Evolutionary conservation across 495 filamentous ascomycete genomes (phyloP).

Genomic region (Penicillium chermesinum): DNA sequence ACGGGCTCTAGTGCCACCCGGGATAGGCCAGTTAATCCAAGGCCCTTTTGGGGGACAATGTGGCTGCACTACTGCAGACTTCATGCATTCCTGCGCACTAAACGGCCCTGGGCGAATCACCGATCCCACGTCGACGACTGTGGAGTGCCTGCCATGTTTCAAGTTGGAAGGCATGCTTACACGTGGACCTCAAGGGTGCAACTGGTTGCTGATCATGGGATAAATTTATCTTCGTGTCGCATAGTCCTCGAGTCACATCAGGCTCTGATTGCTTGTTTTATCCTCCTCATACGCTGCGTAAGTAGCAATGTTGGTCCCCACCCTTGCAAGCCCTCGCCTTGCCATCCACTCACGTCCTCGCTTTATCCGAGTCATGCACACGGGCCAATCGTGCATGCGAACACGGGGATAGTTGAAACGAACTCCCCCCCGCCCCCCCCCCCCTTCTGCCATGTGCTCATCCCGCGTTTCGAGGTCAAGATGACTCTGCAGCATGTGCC

Average conservation of each 20-base stretch:
- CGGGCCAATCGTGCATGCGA: slow-evolving; percentile 4
- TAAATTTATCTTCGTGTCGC: slow-evolving; percentile 7
- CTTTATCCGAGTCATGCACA: slow-evolving; percentile 1
- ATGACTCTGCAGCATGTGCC: background rate
- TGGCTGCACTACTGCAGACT: slow-evolving; percentile 7
- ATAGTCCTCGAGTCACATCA: background rate
- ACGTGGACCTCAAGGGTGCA: slow-evolving; percentile 12
- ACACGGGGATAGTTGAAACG: slow-evolving; percentile 10
- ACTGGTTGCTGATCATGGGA: slow-evolving; percentile 7
- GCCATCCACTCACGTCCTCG: background rate
- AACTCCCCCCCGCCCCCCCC: too few relatives aligned
- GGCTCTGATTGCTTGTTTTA: background rate
- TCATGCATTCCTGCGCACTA: slow-evolving; percentile 6
- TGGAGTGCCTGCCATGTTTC: slow-evolving; percentile 9
- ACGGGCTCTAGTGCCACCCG: too few relatives aligned
- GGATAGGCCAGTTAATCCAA: background rate
- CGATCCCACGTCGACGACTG: too few relatives aligned
- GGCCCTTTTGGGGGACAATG: background rate
- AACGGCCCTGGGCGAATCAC: background rate
- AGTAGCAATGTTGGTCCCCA: background rate
- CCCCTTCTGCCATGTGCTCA: slow-evolving; percentile 9
- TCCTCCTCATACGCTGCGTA: background rate
- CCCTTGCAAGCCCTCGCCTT: background rate
- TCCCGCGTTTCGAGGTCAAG: slow-evolving; percentile 8
- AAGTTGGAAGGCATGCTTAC: slow-evolving; percentile 12